Base-by-base conservation (phyloP, 495 filamentous ascomycete genomes). In the Penicillium bovifimosum region DNA sequence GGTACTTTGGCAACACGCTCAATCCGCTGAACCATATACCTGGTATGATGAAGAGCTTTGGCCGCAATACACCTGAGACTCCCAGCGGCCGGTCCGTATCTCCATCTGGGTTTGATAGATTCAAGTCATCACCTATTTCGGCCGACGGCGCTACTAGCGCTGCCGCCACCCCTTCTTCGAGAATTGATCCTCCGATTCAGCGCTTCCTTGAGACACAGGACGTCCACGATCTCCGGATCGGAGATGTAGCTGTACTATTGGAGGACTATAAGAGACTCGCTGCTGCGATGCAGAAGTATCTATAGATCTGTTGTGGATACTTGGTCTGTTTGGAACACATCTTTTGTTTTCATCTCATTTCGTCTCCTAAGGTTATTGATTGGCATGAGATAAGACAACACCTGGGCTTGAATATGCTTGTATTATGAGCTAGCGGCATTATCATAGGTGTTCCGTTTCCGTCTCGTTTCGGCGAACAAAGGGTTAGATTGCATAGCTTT, bases 181-280 rank as follows among this genome's bases (percentile, higher is more conserved):
- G 83, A 63, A 73, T 87, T 9, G 77, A 80, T 10, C 88, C 87
- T 20, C 89, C 90, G 0, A 84, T 86, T 53, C 79, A 84, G 65
- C 80, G 86, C 43, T 96, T 96, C 69, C 77, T 96, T 66, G 88
- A 92, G 44, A 68, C 86, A 32, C 77, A 87, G 61, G 84, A 87
- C 67, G 86, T 84, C 7, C 79, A 80, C 6, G 91, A 97, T 48
- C 69, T 99, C 39, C 85, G 77, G 47, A 67, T 97, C 41, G 84
- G 84, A 16, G 93, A 99, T 60, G 84, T 96, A 35, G 71, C 87
- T 34, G 83, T 88, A 50, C 63, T 99, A 53, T 69, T 99, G 46
- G 81, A 81, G 58, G 93, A 96, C 68, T 99, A 97, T 66, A 85
- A 91, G 55, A 74, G 91, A 42, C 71, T 99, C 10, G 89, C 88